phyloP scores from a whole-genome alignment of 2,329 filamentous ascomycete species.

The Huntiella bhutanensis region DNA sequence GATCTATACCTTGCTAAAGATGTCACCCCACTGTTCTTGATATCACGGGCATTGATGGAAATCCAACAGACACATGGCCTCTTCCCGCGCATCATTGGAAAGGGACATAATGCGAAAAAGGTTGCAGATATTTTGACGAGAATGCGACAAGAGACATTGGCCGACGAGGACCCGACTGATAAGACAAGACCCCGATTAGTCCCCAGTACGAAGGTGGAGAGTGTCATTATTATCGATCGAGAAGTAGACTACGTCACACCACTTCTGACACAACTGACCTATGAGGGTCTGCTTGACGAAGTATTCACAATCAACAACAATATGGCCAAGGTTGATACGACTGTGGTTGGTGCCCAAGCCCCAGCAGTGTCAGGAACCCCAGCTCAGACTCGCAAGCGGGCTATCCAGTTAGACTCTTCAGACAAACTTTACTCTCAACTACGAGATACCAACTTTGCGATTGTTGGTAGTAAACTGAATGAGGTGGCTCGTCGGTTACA shows the following conservation, averaged over 20 bases:
- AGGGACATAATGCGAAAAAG: conserved; percentile 82
- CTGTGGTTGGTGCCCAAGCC: conserved; percentile 55
- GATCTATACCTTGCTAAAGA: conserved; percentile 85
- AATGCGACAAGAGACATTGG: conserved; percentile 77
- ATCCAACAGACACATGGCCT: conserved; percentile 82
- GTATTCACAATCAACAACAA: conserved; percentile 83
- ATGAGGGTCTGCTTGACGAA: conserved; percentile 90
- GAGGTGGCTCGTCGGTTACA: conserved; percentile 75
- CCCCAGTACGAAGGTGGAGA: conserved; percentile 76
- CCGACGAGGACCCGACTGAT: conserved; percentile 54
- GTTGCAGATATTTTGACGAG: conserved; percentile 72
- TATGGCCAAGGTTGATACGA: conserved; percentile 80
- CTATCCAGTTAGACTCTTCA: conserved; percentile 71
- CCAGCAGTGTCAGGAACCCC: conserved; percentile 38
- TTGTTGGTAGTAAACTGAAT: conserved; percentile 75
- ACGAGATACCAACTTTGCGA: conserved; percentile 84
- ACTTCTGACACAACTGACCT: conserved; percentile 84
- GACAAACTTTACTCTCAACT: conserved; percentile 79
- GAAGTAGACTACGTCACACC: conserved; percentile 88
- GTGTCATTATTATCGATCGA: conserved; percentile 82
- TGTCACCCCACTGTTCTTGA: conserved; percentile 71
- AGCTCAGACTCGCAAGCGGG: conserved; percentile 53
- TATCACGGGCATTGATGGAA: conserved; percentile 83
- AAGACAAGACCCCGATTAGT: conserved; percentile 47
- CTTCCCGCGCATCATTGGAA: conserved; percentile 85